Conservation (phyloP, 495 filamentous ascomycete genomes). For the Xylaria bambusicola region DNA sequence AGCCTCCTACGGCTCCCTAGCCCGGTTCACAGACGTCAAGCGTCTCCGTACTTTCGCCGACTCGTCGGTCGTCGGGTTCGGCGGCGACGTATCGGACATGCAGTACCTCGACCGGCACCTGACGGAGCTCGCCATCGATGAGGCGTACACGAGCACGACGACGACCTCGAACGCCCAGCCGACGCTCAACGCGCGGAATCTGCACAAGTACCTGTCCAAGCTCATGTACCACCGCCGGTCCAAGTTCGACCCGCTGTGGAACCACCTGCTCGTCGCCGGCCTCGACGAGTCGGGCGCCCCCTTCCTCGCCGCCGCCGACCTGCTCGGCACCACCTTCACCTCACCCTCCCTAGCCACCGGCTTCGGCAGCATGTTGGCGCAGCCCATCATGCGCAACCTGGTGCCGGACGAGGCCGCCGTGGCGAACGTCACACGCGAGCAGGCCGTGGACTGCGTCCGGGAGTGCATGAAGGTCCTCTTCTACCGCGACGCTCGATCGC, state of each 20-base stretch:
- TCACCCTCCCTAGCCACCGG: constrained; percentile 88
- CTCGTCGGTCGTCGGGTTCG: constrained; percentile 78
- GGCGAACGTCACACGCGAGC: constrained; percentile 68
- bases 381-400: constrained; percentile 81
- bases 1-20: constrained; percentile 97
- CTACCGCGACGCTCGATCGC: constrained; percentile 91
- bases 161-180: constrained; percentile 39
- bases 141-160: constrained; percentile 68
- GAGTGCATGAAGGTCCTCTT: constrained; percentile 98
- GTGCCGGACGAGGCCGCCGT: constrained; percentile 80
- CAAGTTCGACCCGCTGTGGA: constrained; percentile 97
- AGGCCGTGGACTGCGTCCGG: constrained; percentile 76
- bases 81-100: constrained; percentile 97
- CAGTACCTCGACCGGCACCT: constrained; percentile 93
- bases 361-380: constrained; percentile 88
- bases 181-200: constrained; percentile 81
- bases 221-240: constrained; percentile 92
- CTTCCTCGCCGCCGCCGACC: constrained; percentile 86
- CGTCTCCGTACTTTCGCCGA: constrained; percentile 80
- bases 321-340: constrained; percentile 89
- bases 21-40: constrained; percentile 94
- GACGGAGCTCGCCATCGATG: constrained; percentile 78
- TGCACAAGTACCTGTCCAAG: constrained; percentile 94
- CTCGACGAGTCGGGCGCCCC: constrained; percentile 77
- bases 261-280: constrained; percentile 86